Evolutionary conservation across 2,329 filamentous ascomycete genomes (phyloP).

Genomic region (Colletotrichum ledebouriae): DNA sequence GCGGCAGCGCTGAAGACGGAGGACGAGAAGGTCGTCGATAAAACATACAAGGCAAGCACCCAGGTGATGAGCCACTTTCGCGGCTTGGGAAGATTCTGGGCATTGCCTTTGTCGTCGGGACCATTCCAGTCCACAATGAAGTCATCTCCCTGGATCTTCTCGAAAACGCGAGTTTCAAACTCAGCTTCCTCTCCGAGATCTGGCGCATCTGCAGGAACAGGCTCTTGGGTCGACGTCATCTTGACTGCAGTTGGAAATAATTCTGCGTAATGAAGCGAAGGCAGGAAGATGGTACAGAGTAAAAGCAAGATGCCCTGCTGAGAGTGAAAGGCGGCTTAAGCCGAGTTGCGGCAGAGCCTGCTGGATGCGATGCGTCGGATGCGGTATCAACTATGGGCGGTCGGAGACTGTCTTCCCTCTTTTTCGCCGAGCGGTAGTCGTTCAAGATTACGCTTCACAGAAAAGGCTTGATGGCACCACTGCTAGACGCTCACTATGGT

Average conservation of each 20-base stretch:
- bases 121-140: constrained; percentile 24
- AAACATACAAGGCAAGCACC: not conserved
- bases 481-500: not conserved
- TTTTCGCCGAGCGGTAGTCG: not conserved
- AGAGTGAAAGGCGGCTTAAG: not conserved
- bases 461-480: not conserved
- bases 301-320: rapidly evolving
- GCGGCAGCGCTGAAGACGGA: constrained; percentile 21
- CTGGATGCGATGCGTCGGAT: not conserved
- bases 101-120: constrained; percentile 8
- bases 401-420: not conserved
- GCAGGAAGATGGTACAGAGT: not conserved
- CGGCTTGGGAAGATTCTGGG: constrained; percentile 31
- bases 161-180: constrained; percentile 6
- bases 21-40: constrained; percentile 24
- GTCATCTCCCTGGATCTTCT: constrained; percentile 17
- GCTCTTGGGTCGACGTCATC: not conserved
- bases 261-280: not conserved
- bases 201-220: rapidly evolving
- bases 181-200: not conserved
- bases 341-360: not conserved
- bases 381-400: not conserved
- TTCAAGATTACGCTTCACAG: not conserved
- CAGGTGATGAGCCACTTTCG: constrained; percentile 21
- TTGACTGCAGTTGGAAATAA: rapidly evolving